These are phyloP conservation scores for Aegilops bicornis DNA, from an alignment of 176 grass and related monocot genomes.

Conservation along the genomic window DNA sequence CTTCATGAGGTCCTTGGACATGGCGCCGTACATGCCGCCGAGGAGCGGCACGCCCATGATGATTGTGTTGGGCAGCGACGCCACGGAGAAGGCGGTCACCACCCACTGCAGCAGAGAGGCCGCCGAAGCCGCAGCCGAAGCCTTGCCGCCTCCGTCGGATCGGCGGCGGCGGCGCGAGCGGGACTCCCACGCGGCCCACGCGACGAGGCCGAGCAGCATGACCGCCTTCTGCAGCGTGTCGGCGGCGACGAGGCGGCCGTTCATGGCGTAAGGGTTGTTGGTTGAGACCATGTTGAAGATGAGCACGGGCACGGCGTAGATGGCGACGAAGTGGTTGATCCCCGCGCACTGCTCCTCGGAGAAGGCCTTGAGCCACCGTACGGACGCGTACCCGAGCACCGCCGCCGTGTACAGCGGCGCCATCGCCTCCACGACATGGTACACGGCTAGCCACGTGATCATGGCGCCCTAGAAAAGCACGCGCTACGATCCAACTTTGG, in stretches of 20 bases:
- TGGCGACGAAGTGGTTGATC: slow-evolving; percentile 87
- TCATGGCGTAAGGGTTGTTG: slow-evolving; percentile 81
- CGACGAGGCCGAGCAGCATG: slow-evolving; percentile 54
- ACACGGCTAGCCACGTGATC: slow-evolving; percentile 44
- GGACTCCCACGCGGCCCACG: slow-evolving; percentile 46
- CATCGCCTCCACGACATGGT: slow-evolving; percentile 80
- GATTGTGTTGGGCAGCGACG: slow-evolving; percentile 88
- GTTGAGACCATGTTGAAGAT: slow-evolving; percentile 81
- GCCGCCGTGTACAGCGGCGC: slow-evolving; percentile 80
- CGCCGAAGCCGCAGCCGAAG: background rate
- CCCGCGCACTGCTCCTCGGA: slow-evolving; percentile 70
- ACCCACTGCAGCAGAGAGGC: slow-evolving; percentile 55
- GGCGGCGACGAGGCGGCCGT: slow-evolving; percentile 61
- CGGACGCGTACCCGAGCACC: slow-evolving; percentile 62
- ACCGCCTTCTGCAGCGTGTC: slow-evolving; percentile 75
- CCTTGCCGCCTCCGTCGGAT: background rate
- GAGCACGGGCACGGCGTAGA: slow-evolving; percentile 66
- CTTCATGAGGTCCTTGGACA: slow-evolving; percentile 54
- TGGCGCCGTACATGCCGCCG: slow-evolving; percentile 69
- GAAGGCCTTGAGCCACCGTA: slow-evolving; percentile 60
- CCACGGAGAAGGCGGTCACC: slow-evolving; percentile 76
- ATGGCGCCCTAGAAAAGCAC: slow-evolving; percentile 12
- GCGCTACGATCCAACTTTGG: background rate
- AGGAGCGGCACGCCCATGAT: slow-evolving; percentile 92
- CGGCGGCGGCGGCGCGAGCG: background rate